Evolutionary conservation across 1,139 yeast genomes (phyloP).

Genomic region (Sugiyamaella japonica): DNA sequence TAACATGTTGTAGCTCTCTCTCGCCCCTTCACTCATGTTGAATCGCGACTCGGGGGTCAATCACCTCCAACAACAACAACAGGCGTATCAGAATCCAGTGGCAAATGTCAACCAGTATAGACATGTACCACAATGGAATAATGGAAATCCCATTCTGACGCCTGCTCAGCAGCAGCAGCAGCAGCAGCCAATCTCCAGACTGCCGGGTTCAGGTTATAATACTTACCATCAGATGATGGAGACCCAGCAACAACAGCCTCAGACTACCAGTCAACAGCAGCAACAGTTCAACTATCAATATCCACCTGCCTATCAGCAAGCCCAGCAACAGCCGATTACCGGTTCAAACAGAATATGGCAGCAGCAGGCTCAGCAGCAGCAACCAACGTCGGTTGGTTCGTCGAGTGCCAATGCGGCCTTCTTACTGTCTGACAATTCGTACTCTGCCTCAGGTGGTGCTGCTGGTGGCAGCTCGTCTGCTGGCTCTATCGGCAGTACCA

Average conservation of each 20-base stretch:
- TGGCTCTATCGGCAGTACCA: neutral
- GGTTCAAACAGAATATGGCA: conserved; percentile 12
- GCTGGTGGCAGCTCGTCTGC: neutral
- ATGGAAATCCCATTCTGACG: conserved; percentile 2
- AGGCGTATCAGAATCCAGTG: conserved; percentile 17
- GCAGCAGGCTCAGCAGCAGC: conserved; percentile 7
- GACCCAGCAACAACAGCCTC: neutral
- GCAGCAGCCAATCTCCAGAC: conserved; percentile 13
- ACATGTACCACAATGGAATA: conserved; percentile 13
- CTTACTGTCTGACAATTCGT: conserved; percentile 8
- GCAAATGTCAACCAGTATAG: conserved; percentile 9
- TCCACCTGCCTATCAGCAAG: conserved; percentile 13
- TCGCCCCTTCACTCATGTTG: conserved; percentile 3
- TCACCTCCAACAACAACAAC: conserved; percentile 18
- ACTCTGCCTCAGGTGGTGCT: neutral
- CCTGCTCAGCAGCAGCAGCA: conserved; percentile 6
- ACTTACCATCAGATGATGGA: conserved; percentile 11
- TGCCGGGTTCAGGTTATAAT: conserved; percentile 12
- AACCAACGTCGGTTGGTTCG: neutral
- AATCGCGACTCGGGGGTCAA: conserved; percentile 10
- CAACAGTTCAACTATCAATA: conserved; percentile 12
- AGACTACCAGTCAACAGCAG: conserved; percentile 21
- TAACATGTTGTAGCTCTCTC: too few species aligned
- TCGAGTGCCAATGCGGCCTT: conserved; percentile 8
- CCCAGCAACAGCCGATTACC: conserved; percentile 17